phyloP scores from a whole-genome alignment of 2,329 filamentous ascomycete species.

The Claviceps arundinis region DNA sequence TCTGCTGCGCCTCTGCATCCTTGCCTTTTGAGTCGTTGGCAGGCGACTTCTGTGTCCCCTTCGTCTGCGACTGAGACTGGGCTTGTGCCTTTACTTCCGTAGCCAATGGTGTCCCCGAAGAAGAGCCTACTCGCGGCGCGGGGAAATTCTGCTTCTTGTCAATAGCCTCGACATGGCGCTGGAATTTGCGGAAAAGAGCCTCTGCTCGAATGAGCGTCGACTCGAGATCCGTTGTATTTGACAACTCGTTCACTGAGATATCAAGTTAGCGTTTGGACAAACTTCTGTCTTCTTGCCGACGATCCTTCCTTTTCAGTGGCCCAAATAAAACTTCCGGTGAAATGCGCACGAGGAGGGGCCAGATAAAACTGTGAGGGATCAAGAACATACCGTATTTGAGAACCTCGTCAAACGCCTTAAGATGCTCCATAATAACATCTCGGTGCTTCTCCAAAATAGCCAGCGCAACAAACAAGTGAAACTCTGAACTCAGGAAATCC shows the following conservation, averaged over 20 bases:
- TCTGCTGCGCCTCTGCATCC: constrained; percentile 19
- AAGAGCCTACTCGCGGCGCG: constrained; percentile 22
- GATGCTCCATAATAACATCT: constrained; percentile 90
- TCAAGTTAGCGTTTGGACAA: not conserved
- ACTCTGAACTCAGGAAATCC: constrained; percentile 75
- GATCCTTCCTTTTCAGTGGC: fast-evolving
- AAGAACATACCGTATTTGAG: constrained; percentile 71
- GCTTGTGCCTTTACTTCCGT: not conserved
- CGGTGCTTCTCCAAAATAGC: constrained; percentile 92
- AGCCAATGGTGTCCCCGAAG: constrained; percentile 5
- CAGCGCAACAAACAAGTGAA: constrained; percentile 87
- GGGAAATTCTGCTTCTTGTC: constrained; percentile 88
- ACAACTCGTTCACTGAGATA: constrained; percentile 75
- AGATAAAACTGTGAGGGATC: not conserved
- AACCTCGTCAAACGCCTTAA: constrained; percentile 92
- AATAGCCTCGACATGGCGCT: constrained; percentile 76
- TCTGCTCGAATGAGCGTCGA: constrained; percentile 81
- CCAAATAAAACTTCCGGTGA: no score
- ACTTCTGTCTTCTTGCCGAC: not conserved
- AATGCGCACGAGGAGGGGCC: not conserved
- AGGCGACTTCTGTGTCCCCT: not conserved
- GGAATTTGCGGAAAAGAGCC: constrained; percentile 74
- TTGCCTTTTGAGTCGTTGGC: constrained; percentile 21
- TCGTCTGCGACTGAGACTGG: not conserved
- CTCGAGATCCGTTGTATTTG: constrained; percentile 80